Evolutionary conservation across 306 rosid species (phyloP).

Genomic region (Trifolium repens): DNA sequence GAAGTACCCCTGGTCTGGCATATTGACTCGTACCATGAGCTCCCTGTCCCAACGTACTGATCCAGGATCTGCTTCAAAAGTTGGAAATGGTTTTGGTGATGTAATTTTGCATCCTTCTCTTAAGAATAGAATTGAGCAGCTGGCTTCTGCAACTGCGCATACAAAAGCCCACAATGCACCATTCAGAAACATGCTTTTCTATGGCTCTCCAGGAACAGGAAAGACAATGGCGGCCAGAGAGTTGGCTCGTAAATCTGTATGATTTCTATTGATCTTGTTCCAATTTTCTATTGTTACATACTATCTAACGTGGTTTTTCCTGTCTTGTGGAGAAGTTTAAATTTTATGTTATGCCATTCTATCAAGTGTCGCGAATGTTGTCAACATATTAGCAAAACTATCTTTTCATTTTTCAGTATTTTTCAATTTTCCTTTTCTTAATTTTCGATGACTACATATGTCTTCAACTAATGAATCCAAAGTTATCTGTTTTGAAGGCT

Average conservation of each 20-base stretch:
- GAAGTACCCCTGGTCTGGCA: constrained; percentile 96
- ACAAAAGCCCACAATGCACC: constrained; percentile 98
- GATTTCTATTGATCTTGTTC: constrained; percentile 38
- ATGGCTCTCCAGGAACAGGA: constrained; percentile 99
- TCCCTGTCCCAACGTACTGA: constrained; percentile 46
- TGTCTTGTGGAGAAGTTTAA: constrained; percentile 5
- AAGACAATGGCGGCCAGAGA: constrained; percentile 99
- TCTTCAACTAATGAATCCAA: constrained; percentile 17
- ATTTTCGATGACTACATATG: not conserved
- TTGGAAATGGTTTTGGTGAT: constrained; percentile 82
- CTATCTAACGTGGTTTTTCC: not conserved
- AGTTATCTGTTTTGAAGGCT: not conserved
- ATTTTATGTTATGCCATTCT: constrained; percentile 5
- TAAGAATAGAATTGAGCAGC: constrained; percentile 80
- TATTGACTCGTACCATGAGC: constrained; percentile 62
- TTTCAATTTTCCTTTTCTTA: constrained; percentile 3
- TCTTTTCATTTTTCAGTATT: constrained; percentile 3
- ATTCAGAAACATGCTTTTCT: constrained; percentile 93
- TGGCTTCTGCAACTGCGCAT: constrained; percentile 89
- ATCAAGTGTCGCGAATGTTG: not conserved
- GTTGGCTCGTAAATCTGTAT: constrained; percentile 92
- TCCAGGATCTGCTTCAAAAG: constrained; percentile 54
- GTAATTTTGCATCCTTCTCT: constrained; percentile 91
- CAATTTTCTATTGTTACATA: constrained; percentile 19
- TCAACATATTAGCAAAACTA: constrained; percentile 2